Evolutionary conservation across 2,329 filamentous ascomycete genomes (phyloP), one percentile per base, ranked within the genome.

Genomic region (Stenocarpella maydis): DNA sequence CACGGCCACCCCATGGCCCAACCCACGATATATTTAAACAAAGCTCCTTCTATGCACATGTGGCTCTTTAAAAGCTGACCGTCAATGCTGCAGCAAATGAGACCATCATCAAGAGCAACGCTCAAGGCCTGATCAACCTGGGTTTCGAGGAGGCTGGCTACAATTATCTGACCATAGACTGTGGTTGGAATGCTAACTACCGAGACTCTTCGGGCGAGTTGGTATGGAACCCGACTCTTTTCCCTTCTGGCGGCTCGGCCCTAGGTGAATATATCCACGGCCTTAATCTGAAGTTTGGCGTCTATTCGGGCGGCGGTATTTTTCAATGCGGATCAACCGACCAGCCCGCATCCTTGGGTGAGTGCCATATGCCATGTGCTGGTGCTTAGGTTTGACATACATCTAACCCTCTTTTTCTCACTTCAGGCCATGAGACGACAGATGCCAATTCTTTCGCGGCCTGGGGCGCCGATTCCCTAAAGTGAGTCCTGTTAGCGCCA

Each of bases 101-200:
- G 71, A 76, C 75, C 0, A 84, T 84, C 45, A 83, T 88, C 28
- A 81, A 83, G 50, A 77, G 79, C 3, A 89, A 87, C 68, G 85
- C 86, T 0, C 78, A 86, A 50, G 87, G 85, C 0, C 76, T 90
- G 0, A 80, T 88, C 0, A 82, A 85, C 52, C 77, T 86, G 0
- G 86, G 86, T 0, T 80, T 89, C 0, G 80, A 81, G 0, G 79
- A 82, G 3, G 77, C 86, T 0, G 88, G 88, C 7, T 90, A 91
- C 73, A 81, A 78, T 1, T 84, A 85, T 67, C 84, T 89, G 39
- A 87, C 86, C 0, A 82, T 83, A 0, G 88, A 90, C 73, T 90
- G 87, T 66, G 88, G 88, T 0, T 90, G 88, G 88, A 82, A 78
- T 26, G 74, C 78, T 0, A 73, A 72, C 19, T 75, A 80, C 9